Base-by-base conservation (phyloP, 441 rosid genomes). In the Eutrema salsugineum region DNA sequence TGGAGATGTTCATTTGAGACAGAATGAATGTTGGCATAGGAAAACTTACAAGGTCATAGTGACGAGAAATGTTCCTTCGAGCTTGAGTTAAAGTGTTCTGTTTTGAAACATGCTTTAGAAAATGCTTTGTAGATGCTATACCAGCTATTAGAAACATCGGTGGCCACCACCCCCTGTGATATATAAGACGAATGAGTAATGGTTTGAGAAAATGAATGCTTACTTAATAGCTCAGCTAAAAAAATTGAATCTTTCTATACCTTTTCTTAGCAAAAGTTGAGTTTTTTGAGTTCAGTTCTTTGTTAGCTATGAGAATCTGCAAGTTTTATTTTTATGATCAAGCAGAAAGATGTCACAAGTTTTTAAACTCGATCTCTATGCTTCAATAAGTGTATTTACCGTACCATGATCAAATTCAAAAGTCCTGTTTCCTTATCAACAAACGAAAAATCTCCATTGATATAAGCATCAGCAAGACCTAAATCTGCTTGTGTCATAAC, bases 91-190 rank as follows among this genome's bases (percentile, higher is more conserved):
- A 86, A 9, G 94, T 85, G 73, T 93, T 95, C 51, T 83, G 83
- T 70, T 95, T 83, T 3, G 81, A 81, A 32, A 85, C 78, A 78
- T 93, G 97, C 75, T 71, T 84, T 22, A 84, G 72, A 76, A 95
- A 95, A 61, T 89, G 80, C 68, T 82, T 93, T 39, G 89, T 90
- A 14, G 97, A 93, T 50, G 92, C 77, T 54, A 89, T 60, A 68
- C 87, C 76, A 8, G 98, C 92, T 11, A 97, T 87, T 28, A 91
- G 61, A 28, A 95, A 68, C 83, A 88, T 40, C 5, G 98, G 99
- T 1, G 93, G 89, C 98, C 98, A 93, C 98, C 98, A 91, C 10
- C 99, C 97, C 84, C 98, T 93, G 17, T 40, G 11, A n/a, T 32
- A 6, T n/a, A 3, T 10, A 16, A 55, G 8, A 57, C 4, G 20